These are phyloP conservation scores for Pythium aristosporum DNA, from an alignment of 352 stramenopile genomes.

Conservation along the genomic window DNA sequence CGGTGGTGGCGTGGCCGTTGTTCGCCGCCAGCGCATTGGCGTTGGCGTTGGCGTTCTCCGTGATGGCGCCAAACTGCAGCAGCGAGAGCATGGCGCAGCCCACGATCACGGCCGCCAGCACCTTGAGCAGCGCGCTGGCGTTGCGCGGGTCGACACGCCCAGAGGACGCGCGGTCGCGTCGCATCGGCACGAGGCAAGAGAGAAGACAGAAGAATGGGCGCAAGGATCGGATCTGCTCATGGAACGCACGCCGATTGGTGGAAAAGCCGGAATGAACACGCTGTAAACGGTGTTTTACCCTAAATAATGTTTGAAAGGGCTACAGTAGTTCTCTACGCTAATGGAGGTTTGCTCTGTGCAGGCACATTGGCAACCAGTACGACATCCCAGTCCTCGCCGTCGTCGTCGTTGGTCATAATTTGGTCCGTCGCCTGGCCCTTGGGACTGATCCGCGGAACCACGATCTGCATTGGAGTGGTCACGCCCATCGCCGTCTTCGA, in stretches of 20 bases:
- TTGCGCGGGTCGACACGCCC: conserved; percentile 20
- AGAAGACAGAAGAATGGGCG: neutral
- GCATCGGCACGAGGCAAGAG: conserved; percentile 4
- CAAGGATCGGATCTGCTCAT: neutral
- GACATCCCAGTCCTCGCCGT: conserved; percentile 15
- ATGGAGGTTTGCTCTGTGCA: neutral
- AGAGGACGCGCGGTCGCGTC: conserved; percentile 18
- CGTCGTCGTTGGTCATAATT: neutral
- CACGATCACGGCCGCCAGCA: conserved; percentile 24
- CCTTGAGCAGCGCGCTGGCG: conserved; percentile 15
- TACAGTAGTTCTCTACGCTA: neutral
- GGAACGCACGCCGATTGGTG: neutral
- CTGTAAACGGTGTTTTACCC: conserved; percentile 3
- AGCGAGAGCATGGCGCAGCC: conserved; percentile 20
- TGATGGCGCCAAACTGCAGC: conserved; percentile 21
- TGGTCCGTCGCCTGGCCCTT: neutral
- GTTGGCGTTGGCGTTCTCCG: conserved; percentile 5
- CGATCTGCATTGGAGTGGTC: neutral
- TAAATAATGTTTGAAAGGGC: neutral
- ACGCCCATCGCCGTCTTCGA: neutral
- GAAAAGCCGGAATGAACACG: neutral
- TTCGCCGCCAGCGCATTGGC: neutral
- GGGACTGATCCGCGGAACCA: neutral
- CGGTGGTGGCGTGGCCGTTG: neutral
- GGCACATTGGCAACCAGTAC: conserved; percentile 10